Evolutionary conservation across 2,329 filamentous ascomycete genomes (phyloP), one percentile per base, ranked within the genome.

Genomic region (Aspergillus eucalypticola): DNA sequence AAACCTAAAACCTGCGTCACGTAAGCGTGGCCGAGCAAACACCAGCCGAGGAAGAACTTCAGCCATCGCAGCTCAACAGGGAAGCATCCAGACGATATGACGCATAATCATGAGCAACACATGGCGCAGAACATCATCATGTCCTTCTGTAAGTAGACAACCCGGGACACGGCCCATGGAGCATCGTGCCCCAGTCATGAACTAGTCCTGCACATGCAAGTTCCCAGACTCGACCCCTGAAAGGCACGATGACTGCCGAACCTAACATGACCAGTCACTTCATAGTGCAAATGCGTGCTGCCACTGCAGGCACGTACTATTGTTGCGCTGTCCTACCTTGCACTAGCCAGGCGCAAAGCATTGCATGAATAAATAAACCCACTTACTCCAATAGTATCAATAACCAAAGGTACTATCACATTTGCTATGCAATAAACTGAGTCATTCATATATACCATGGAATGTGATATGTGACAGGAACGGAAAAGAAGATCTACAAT

Each of bases 301-400:
- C 32, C 32, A 35, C 32, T 2, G 32, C 17, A 13, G 19, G 5
- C 41, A 21, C 41, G 19, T 21, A 44, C 17, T 21, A 44, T 44
- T 44, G 4, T 21, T n/a, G 10, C 11, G 32, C 32, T 35, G 32
- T 35, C 32, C 32, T 44, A 19, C 19, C 19, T 7, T 44, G 41
- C 44, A 27, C 44, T 19, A 19, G 44, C 23, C 44, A 49, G 23
- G 8, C 19, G 23, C 13, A n/a, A 25, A 17, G 6, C 23, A 49
- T 49, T 25, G 44, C 21, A 49, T 49, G 44, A 27, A 15, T 35
- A 35, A 35, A 35, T 35, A 25, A 25, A 25, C 19, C 44, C 44
- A 27, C 44, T 49, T 49, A 49, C 44, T 50, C 17, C 46, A 50
- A 50, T 50, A 50, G n/a, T 50, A 50, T 29, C 46, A 6, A 29